A percentile compares a stretch with the other conserved stretches of the same genome.
These are phyloP conservation scores for Microglena sp. DNA, from an alignment of 139 green algal species.

Conservation along the genomic window DNA sequence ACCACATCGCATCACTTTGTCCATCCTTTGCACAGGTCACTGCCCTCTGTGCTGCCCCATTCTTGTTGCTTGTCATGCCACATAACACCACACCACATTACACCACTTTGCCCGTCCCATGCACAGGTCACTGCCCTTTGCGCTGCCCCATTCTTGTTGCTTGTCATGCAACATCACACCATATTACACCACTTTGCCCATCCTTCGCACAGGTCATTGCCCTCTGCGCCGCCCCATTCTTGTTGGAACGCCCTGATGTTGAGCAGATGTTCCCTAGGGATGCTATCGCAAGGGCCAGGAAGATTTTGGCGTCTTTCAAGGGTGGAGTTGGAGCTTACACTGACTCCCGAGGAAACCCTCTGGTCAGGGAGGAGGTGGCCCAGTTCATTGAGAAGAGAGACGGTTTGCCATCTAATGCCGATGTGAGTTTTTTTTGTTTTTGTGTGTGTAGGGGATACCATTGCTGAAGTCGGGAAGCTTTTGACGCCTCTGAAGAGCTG, in stretches of 20 bases:
- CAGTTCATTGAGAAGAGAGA: constrained; percentile 68
- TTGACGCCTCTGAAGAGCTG: constrained; percentile 45
- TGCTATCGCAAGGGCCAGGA: constrained; percentile 57
- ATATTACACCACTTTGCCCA: neutral
- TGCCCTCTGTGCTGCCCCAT: neutral
- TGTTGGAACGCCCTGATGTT: constrained; percentile 57
- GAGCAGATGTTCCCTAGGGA: constrained; percentile 60
- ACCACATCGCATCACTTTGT: neutral
- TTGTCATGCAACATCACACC: neutral
- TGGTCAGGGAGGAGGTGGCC: constrained; percentile 65
- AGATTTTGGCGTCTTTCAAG: constrained; percentile 50
- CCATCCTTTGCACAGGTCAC: neutral
- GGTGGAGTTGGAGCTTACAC: constrained; percentile 68
- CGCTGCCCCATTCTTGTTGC: neutral
- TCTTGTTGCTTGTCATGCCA: neutral
- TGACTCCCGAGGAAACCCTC: constrained; percentile 58
- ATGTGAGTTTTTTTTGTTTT: no score
- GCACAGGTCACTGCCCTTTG: neutral
- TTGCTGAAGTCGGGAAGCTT: no score
- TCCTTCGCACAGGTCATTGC: constrained; percentile 56
- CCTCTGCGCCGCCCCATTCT: constrained; percentile 65
- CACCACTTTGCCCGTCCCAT: neutral
- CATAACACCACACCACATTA: neutral
- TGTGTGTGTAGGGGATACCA: no score
- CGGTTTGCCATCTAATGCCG: constrained; percentile 47